phyloP scores from a whole-genome alignment of 495 filamentous ascomycete genomes.

The Gamarada debralockiae region DNA sequence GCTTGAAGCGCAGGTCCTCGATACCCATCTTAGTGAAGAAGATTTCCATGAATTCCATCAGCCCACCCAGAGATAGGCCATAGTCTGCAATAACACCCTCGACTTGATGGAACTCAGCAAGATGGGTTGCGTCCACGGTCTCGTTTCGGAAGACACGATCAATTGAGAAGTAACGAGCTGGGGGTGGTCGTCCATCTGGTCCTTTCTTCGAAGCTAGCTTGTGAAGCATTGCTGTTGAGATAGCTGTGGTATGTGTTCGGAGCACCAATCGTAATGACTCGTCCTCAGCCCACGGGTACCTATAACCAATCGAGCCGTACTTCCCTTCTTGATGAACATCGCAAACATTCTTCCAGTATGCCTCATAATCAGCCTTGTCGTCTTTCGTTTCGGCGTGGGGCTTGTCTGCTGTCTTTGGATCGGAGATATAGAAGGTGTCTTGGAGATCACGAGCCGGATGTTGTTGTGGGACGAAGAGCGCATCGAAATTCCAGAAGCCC shows the following conservation, averaged over 20 bases:
- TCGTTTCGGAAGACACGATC: slow-evolving; percentile 97
- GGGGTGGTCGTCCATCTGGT: slow-evolving; percentile 46
- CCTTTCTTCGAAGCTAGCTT: slow-evolving; percentile 69
- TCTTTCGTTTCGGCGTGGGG: slow-evolving; percentile 53
- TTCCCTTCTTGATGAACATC: slow-evolving; percentile 81
- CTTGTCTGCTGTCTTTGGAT: slow-evolving; percentile 71
- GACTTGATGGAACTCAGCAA: slow-evolving; percentile 97
- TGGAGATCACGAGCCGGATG: slow-evolving; percentile 94
- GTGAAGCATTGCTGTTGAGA: slow-evolving; percentile 83
- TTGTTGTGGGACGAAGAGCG: slow-evolving; percentile 95
- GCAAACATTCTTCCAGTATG: slow-evolving; percentile 82
- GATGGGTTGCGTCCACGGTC: slow-evolving; percentile 91
- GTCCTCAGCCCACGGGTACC: slow-evolving; percentile 87
- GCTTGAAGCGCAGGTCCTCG: slow-evolving; percentile 84
- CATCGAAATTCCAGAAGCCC: slow-evolving; percentile 98
- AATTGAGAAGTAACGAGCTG: slow-evolving; percentile 94
- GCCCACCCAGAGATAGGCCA: slow-evolving; percentile 79
- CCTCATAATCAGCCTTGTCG: slow-evolving; percentile 72
- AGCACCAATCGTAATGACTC: slow-evolving; percentile 87
- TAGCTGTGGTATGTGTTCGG: slow-evolving; percentile 92
- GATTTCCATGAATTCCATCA: slow-evolving; percentile 94
- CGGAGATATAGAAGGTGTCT: slow-evolving; percentile 97
- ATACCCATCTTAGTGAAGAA: slow-evolving; percentile 98
- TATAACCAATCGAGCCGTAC: slow-evolving; percentile 91
- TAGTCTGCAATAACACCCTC: slow-evolving; percentile 98